Base-by-base conservation (phyloP, 257 asterid species). In the Nicotiana obtusifolia region DNA sequence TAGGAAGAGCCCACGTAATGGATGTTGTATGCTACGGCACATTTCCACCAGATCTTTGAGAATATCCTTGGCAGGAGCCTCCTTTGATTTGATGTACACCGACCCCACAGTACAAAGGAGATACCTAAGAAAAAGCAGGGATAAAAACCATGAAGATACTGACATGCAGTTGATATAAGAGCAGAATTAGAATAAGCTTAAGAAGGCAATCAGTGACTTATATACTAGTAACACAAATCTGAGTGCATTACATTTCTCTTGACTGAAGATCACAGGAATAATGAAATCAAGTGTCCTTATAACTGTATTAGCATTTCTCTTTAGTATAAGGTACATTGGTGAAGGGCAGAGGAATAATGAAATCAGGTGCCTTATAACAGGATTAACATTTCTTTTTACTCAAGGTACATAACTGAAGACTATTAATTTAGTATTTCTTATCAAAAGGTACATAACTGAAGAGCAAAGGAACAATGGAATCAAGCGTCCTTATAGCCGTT, bases 21-120 rank as follows among this genome's bases (percentile, higher is more conserved):
- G 99, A 87, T 96, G 97, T 80, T 96, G 98, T 75, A 96, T 86
- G 66, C 97, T 96, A 17, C 97, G 99, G 75, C 99, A 94, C 99
- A 96, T 96, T 91, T 96, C 99, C 52, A 94, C 98, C 81, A 96
- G 97, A 89, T 96, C 99, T 90, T 96, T 96, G 41, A 96, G 98
- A 71, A 96, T 90, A 89, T 93, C 99, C 89, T 94, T 96, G 10
- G 98, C 96, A 4, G 99, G 98, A 84, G 99, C 99, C 88, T 96
- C 99, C 90, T 96, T 96, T 35, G 99, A 92, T 85, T 91, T 93
- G 83, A 96, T 91, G 86, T 96, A 96, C 81, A 96, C 98, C 20
- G 95, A 94, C 52, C 98, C 99, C 82, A 93, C 98, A 19, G 99
- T 94, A 83, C 99, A 96, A 56, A 96, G 95, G 86, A 96, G 91